These are phyloP conservation scores for Triglochin maritima DNA, from an alignment of 106 monocot genomes.

Conservation along the genomic window DNA sequence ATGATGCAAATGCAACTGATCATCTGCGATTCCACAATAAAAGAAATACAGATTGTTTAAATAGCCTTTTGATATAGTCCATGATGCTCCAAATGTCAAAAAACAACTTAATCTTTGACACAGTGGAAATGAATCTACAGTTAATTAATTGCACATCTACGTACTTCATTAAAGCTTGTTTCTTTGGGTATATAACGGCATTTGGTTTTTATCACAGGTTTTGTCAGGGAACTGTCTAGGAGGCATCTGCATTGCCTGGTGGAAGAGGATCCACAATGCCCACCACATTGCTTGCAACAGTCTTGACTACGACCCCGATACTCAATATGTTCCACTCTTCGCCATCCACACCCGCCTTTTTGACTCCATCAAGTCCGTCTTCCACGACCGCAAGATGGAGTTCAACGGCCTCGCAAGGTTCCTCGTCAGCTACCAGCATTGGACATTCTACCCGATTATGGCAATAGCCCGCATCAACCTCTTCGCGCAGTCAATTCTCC, in stretches of 20 bases:
- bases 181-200: background rate
- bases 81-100: too few species aligned
- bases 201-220: background rate
- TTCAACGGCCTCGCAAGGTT: conserved; percentile 35
- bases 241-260: conserved; percentile 61
- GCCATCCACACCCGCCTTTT: conserved; percentile 48
- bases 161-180: too few species aligned
- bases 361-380: conserved; percentile 36
- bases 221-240: conserved; percentile 37
- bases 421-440: conserved; percentile 64
- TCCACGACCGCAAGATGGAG: conserved; percentile 38
- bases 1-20: too few species aligned
- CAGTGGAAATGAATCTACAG: too few species aligned
- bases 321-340: conserved; percentile 66
- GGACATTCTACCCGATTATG: conserved; percentile 76
- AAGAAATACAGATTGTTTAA: too few species aligned
- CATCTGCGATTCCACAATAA: too few species aligned
- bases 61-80: too few species aligned
- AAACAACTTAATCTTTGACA: too few species aligned
- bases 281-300: conserved; percentile 74
- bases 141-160: too few species aligned
- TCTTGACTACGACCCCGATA: conserved; percentile 65
- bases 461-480: conserved; percentile 50
- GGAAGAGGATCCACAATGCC: conserved; percentile 67
- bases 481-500: conserved; percentile 38